These are phyloP conservation scores for Proliferodiscus dingleyae DNA, from an alignment of 2,329 filamentous ascomycete genomes.

Conservation along the genomic window DNA sequence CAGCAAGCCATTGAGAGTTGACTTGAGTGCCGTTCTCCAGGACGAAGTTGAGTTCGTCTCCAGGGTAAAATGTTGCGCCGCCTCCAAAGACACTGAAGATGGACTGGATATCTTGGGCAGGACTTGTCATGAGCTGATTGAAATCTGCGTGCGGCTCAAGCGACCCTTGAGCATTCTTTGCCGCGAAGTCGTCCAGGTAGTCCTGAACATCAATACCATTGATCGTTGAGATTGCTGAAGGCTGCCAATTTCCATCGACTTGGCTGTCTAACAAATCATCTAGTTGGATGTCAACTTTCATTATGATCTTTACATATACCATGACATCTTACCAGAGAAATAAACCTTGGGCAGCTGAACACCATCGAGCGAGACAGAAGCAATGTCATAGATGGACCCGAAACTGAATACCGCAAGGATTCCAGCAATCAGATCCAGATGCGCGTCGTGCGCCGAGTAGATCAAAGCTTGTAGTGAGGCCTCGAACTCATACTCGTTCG, in stretches of 20 bases:
- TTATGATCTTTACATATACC: background rate
- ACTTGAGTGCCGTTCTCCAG: constrained; percentile 35
- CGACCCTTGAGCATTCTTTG: constrained; percentile 28
- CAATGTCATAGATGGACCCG: constrained; percentile 43
- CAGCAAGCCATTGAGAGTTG: constrained; percentile 30
- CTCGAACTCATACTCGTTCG: constrained; percentile 52
- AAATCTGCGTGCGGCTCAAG: constrained; percentile 37
- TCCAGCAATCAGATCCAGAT: constrained; percentile 51
- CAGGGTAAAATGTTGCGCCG: constrained; percentile 35
- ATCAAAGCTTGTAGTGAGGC: constrained; percentile 47
- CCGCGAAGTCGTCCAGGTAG: constrained; percentile 41
- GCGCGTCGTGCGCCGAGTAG: constrained; percentile 54
- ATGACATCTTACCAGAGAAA: constrained; percentile 15
- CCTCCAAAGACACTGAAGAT: constrained; percentile 35
- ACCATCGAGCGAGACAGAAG: constrained; percentile 57
- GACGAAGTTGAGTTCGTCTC: constrained; percentile 31
- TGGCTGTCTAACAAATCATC: constrained; percentile 32
- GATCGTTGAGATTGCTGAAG: constrained; percentile 47
- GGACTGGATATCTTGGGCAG: constrained; percentile 31
- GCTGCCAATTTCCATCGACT: constrained; percentile 23
- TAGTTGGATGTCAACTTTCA: background rate
- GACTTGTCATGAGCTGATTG: constrained; percentile 29
- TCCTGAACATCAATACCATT: constrained; percentile 47
- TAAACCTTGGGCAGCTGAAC: constrained; percentile 33
- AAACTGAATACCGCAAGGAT: constrained; percentile 46